A percentile compares a stretch with the other conserved stretches of the same genome.
These are phyloP conservation scores for Insectozyma bohioensis DNA, from an alignment of 1,139 yeast genomes.

Conservation along the genomic window DNA sequence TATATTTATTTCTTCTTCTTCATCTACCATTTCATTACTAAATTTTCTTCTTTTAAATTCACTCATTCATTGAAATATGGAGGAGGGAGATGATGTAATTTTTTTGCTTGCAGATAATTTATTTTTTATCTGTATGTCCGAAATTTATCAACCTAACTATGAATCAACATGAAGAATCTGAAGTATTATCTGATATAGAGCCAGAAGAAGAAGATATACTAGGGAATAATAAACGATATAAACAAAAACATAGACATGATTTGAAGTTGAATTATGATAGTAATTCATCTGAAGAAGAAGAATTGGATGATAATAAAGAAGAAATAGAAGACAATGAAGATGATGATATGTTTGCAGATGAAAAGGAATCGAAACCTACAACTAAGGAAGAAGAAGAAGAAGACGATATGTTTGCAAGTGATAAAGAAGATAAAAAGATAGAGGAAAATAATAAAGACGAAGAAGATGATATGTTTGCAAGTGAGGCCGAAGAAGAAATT, in stretches of 20 bases:
- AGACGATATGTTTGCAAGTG: constrained; percentile 44
- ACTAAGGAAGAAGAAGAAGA: constrained; percentile 16
- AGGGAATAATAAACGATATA: neutral
- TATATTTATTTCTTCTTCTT: constrained; percentile 10
- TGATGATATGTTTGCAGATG: constrained; percentile 44
- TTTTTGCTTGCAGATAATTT: too few relatives aligned
- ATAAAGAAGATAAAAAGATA: constrained; percentile 12
- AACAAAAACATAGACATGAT: neutral
- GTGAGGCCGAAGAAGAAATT: constrained; percentile 4
- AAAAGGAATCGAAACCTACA: constrained; percentile 12
- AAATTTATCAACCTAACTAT: too few relatives aligned
- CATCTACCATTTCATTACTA: constrained; percentile 5
- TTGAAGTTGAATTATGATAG: constrained; percentile 4
- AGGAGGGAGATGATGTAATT: too few relatives aligned
- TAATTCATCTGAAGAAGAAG: too few relatives aligned
- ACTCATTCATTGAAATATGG: too few relatives aligned
- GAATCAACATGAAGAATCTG: too few relatives aligned
- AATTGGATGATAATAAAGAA: constrained; percentile 2
- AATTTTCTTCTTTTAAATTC: too few relatives aligned
- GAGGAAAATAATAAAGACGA: constrained; percentile 9
- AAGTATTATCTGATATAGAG: too few relatives aligned
- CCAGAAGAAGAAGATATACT: constrained; percentile 28
- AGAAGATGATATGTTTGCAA: constrained; percentile 9
- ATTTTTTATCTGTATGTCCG: too few relatives aligned
- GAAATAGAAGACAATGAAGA: constrained; percentile 19